phyloP scores from a whole-genome alignment of 2,329 filamentous ascomycete species.

The Hymenoscyphus scutula region DNA sequence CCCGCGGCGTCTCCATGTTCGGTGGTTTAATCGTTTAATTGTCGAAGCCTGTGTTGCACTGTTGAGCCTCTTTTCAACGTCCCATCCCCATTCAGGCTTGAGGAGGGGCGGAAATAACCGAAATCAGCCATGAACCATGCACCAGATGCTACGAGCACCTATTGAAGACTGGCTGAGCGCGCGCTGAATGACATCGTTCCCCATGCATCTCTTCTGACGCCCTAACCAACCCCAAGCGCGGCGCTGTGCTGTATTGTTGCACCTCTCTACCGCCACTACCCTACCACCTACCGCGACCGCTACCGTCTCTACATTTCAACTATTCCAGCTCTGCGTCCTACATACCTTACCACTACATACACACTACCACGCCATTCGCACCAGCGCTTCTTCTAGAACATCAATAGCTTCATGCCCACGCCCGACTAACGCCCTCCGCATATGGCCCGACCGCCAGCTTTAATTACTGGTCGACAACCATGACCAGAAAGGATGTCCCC shows the following conservation, averaged over 20 bases:
- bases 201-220: neutral
- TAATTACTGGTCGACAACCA: slow-evolving; percentile 40
- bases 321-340: neutral
- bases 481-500: slow-evolving; percentile 65
- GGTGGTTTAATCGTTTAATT: no score
- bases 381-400: neutral
- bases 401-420: neutral
- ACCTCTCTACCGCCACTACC: neutral
- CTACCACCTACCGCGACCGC: no score
- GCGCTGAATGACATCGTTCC: slow-evolving; percentile 1
- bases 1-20: no score
- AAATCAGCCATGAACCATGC: no score
- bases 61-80: no score
- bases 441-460: slow-evolving; percentile 34
- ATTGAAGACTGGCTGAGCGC: no score
- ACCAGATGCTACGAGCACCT: no score
- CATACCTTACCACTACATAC: neutral
- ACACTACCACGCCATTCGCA: neutral
- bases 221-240: no score
- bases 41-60: no score
- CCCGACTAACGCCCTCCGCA: slow-evolving; percentile 7
- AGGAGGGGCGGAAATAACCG: no score
- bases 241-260: no score
- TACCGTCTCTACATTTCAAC: neutral
- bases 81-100: no score